Conservation (phyloP, 176 grass and related monocot species). For the Triticum aestivum region IWGSC_CS_RefSeq_v2.1 NC_057798.1:141931731-141932230, state of each 20-base stretch:
- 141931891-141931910: slow-evolving; percentile 42
- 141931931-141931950: neutral
- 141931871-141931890: slow-evolving; percentile 4
- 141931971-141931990: slow-evolving; percentile 64
- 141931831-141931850: slow-evolving; percentile 20
- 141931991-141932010: slow-evolving; percentile 46
- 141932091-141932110: slow-evolving; percentile 25
- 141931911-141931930: slow-evolving; percentile 10
- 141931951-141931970: slow-evolving; percentile 50
- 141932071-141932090: slow-evolving; percentile 12
- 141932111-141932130: slow-evolving; percentile 12
- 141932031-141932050: slow-evolving; percentile 61
- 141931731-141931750: slow-evolving; percentile 15
- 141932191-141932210: neutral
- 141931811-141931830: neutral
- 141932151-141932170: neutral
- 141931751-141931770: neutral
- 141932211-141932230: neutral
- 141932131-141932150: neutral
- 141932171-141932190: neutral
- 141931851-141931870: slow-evolving; percentile 2
- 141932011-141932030: slow-evolving; percentile 18
- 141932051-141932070: slow-evolving; percentile 31
- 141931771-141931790: neutral
- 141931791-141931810: neutral